Conservation (phyloP, 768 basidiomycete genomes). For the Xerocomellus dryophilus region DNA sequence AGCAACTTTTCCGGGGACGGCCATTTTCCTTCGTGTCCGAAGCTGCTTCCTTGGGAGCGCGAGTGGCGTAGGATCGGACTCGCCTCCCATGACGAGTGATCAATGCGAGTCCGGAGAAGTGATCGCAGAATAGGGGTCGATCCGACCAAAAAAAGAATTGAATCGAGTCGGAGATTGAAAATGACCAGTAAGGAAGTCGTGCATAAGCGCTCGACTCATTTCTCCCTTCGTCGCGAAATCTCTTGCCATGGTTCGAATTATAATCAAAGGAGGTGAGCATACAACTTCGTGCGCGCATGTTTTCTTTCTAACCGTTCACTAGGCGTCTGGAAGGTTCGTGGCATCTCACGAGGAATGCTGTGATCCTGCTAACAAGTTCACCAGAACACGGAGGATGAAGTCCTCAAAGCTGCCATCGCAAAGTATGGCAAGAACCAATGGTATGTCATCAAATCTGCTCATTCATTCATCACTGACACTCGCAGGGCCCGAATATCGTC, state of each 20-base stretch:
- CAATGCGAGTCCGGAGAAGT: no score
- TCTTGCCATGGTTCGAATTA: conserved; percentile 75
- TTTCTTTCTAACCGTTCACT: conserved; percentile 4
- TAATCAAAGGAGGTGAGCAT: conserved; percentile 81
- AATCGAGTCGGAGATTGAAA: conserved; percentile 22
- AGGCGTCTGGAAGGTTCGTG: conserved; percentile 80
- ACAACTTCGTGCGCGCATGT: not conserved
- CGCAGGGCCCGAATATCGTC: conserved; percentile 95
- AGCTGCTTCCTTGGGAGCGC: not conserved
- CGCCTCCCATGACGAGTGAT: not conserved
- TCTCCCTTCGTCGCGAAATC: not conserved
- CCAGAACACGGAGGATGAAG: conserved; percentile 96
- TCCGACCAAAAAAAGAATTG: not conserved
- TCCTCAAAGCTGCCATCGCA: conserved; percentile 97
- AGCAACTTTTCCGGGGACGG: not conserved
- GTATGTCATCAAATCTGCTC: conserved; percentile 33
- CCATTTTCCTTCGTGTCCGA: not conserved
- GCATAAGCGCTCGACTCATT: not conserved
- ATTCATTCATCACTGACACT: not conserved
- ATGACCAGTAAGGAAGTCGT: conserved; percentile 9
- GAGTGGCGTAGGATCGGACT: conserved; percentile 15
- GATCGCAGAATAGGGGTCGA: conserved; percentile 12
- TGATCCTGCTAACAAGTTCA: conserved; percentile 9
- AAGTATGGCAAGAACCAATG: conserved; percentile 98
- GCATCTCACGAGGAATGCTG: not conserved